These are phyloP conservation scores for Grosmannia huntii DNA, from an alignment of 2,329 filamentous ascomycete genomes.

Conservation along the genomic window DNA sequence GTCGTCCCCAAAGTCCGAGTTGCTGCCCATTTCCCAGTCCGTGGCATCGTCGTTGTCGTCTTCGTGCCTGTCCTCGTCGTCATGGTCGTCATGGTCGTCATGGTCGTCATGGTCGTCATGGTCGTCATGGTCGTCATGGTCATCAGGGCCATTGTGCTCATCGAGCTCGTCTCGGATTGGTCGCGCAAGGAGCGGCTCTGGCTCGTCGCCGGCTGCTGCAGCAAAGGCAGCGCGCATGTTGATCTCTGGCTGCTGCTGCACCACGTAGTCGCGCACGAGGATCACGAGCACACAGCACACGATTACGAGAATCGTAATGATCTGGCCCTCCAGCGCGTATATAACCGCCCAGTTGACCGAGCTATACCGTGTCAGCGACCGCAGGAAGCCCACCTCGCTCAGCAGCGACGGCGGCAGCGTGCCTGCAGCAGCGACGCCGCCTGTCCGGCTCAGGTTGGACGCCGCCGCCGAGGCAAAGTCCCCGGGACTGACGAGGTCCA, in stretches of 20 bases:
- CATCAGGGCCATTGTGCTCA: neutral
- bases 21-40: neutral
- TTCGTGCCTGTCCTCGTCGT: neutral
- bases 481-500: conserved; percentile 14
- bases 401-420: conserved; percentile 32
- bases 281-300: conserved; percentile 95
- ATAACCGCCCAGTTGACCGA: conserved; percentile 68
- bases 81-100: neutral
- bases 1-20: neutral
- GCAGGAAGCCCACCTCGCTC: conserved; percentile 43
- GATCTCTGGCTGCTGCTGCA: conserved; percentile 90
- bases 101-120: neutral
- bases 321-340: conserved; percentile 77
- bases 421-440: conserved; percentile 4
- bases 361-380: conserved; percentile 53
- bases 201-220: neutral
- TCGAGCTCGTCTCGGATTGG: neutral
- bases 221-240: conserved; percentile 63
- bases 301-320: conserved; percentile 86
- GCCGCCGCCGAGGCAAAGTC: conserved; percentile 10
- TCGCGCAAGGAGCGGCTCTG: neutral
- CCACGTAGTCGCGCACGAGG: conserved; percentile 91
- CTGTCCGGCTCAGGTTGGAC: conserved; percentile 12
- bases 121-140: neutral
- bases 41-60: neutral